phyloP scores from a whole-genome alignment of 495 filamentous ascomycete genomes.

The Elasticomyces elasticus region DNA sequence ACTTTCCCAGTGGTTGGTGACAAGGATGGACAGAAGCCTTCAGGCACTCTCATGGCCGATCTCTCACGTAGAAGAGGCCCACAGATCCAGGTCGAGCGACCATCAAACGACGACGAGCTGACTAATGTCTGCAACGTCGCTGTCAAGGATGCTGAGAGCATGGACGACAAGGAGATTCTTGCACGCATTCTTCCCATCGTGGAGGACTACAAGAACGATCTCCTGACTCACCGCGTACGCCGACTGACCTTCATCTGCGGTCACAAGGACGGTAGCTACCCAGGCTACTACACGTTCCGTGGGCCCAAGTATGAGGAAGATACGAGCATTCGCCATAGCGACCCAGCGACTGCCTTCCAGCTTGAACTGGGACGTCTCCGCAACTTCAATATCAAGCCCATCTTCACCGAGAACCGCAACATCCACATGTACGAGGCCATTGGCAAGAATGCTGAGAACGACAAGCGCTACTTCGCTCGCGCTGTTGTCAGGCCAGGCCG shows the following conservation, averaged over 20 bases:
- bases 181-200: conserved; percentile 63
- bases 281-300: conserved; percentile 96
- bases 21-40: conserved; percentile 21
- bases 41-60: conserved; percentile 55
- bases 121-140: conserved; percentile 87
- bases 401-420: conserved; percentile 97
- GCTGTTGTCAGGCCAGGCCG: conserved; percentile 86
- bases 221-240: conserved; percentile 69
- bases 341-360: conserved; percentile 96
- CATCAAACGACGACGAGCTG: conserved; percentile 60
- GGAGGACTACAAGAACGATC: conserved; percentile 72
- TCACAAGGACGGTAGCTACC: conserved; percentile 86
- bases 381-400: conserved; percentile 94
- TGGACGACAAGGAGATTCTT: conserved; percentile 74
- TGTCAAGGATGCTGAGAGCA: conserved; percentile 77
- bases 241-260: conserved; percentile 95
- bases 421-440: conserved; percentile 97
- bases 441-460: conserved; percentile 85
- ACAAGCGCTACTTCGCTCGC: conserved; percentile 96
- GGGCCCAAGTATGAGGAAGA: conserved; percentile 84
- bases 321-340: conserved; percentile 88
- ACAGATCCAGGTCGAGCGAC: conserved; percentile 29
- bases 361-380: conserved; percentile 85
- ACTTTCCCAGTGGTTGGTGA: conserved; percentile 50
- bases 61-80: conserved; percentile 56